A percentile compares a stretch with the other conserved stretches of the same genome.
phyloP scores from a whole-genome alignment of 2,329 filamentous ascomycete species.

The Xylariaceae sp. region DNA sequence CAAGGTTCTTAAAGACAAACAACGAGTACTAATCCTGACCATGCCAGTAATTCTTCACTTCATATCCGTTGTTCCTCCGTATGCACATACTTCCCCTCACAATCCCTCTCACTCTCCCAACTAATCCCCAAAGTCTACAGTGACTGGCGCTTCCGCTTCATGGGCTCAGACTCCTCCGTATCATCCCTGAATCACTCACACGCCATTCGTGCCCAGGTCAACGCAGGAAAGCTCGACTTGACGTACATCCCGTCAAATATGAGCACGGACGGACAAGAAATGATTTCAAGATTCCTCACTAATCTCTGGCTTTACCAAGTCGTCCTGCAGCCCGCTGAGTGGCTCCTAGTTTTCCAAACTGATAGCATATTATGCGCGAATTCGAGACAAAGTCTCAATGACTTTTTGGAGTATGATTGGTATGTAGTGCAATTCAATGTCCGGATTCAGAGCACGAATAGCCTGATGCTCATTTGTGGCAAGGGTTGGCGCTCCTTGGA shows the following conservation, averaged over 20 bases:
- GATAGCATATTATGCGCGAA: constrained; percentile 58
- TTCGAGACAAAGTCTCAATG: constrained; percentile 44
- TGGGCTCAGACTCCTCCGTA: constrained; percentile 49
- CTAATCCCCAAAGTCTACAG: too few species aligned
- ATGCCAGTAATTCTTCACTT: constrained; percentile 48
- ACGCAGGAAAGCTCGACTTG: constrained; percentile 47
- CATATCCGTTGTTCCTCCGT: constrained; percentile 52
- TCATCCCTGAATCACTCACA: constrained; percentile 42
- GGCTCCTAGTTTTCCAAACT: constrained; percentile 53
- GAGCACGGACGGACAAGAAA: constrained; percentile 49
- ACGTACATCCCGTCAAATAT: constrained; percentile 51
- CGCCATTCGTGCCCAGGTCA: constrained; percentile 44
- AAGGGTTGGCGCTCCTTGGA: constrained; percentile 48
- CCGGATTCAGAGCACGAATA: too few species aligned
- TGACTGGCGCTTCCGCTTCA: constrained; percentile 57
- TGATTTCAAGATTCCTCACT: constrained; percentile 53
- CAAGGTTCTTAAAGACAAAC: too few species aligned
- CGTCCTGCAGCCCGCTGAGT: constrained; percentile 49
- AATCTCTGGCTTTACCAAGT: constrained; percentile 51
- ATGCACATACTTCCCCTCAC: too few species aligned
- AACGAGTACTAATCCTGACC: too few species aligned
- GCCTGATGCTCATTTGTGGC: too few species aligned
- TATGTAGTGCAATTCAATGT: too few species aligned
- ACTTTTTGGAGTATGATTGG: constrained; percentile 53
- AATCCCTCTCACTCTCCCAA: too few species aligned